A percentile compares a stretch with the other conserved stretches of the same genome.
Conservation (phyloP, 345 rosid species). For the Pseudoturritis turrita region DNA sequence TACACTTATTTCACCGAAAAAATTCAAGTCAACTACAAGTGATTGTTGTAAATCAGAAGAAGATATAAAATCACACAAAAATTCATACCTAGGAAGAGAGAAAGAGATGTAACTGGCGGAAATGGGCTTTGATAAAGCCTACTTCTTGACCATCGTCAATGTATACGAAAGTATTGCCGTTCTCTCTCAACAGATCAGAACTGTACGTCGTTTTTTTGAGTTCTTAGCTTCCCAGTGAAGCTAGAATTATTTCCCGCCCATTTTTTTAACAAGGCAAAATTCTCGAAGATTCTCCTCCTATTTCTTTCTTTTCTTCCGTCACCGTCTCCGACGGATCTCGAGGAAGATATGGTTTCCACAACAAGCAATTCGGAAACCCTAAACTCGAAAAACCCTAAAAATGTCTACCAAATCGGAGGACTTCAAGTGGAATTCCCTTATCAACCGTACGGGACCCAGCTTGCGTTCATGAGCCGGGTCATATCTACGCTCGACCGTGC, state of each 20-base stretch:
- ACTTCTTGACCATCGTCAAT: neutral
- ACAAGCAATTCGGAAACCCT: constrained; percentile 27
- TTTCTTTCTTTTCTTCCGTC: neutral
- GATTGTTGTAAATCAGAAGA: too few species aligned
- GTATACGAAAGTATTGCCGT: neutral
- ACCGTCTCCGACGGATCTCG: neutral
- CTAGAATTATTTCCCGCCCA: constrained; percentile 13
- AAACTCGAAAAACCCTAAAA: constrained; percentile 38
- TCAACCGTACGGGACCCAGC: constrained; percentile 94
- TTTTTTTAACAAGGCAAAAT: neutral
- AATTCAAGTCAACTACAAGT: too few species aligned
- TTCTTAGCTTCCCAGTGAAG: too few species aligned
- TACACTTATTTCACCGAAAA: too few species aligned
- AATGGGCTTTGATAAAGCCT: neutral
- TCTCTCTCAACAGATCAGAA: neutral
- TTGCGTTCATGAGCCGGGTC: constrained; percentile 91
- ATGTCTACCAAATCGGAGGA: constrained; percentile 60
- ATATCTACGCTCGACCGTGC: constrained; percentile 91
- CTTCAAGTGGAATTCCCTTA: constrained; percentile 82
- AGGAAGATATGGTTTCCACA: constrained; percentile 35
- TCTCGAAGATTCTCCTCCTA: neutral
- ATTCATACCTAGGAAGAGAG: too few species aligned
- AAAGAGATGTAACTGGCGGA: too few species aligned
- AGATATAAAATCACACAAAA: too few species aligned
- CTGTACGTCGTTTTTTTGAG: neutral